Evolutionary conservation across 2,329 filamentous ascomycete genomes (phyloP), one percentile per base, ranked within the genome.

Genomic region (Stylonectria norvegica): DNA sequence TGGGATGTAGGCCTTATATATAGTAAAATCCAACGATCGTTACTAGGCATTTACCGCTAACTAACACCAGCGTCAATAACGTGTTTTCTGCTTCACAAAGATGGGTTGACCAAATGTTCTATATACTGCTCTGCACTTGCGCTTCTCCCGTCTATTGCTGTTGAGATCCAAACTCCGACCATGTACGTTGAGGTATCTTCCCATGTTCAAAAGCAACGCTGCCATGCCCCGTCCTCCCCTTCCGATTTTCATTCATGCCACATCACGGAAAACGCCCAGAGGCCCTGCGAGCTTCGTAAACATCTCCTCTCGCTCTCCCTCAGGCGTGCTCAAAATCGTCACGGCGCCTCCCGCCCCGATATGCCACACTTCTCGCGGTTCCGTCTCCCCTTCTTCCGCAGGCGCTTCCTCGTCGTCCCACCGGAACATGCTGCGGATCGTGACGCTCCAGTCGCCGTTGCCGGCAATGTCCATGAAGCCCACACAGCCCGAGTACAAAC

Each of bases 241-340:
- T 3, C 19, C 31, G 16, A 2, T 12, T 15, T 15, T 27, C 12
- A 7, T 10, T 33, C 39, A 65, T 20, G 62, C 62, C n/a, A 52
- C 45, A 39, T 66, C 64, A 38, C 53, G 50, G 35, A 80, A 77
- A 4, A 76, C 63, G 1, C 74, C 69, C 52, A 81, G 55, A 9
- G 76, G 76, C 3, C 77, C 77, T 35, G 71, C 74, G 35, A 88
- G 65, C 65, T 90, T 91, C 5, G 80, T 81, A 56, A 84, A 73
- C 89, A 97, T 96, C 71, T 97, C 93, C 45, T 94, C 86, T 66
- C 83, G 85, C 70, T 97, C 91, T 3, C 81, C 88, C 42, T 83
- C 74, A 0, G 85, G 73, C 3, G 85, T 87, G 60, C 89, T 95
- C 42, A 95, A 71, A 17, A 82, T 84, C 2, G 91, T 97, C 12